Evolutionary conservation across 129 eudicot species (phyloP), one percentile per base, ranked within the genome.

Genomic region (Helianthus tuberosus): DNA sequence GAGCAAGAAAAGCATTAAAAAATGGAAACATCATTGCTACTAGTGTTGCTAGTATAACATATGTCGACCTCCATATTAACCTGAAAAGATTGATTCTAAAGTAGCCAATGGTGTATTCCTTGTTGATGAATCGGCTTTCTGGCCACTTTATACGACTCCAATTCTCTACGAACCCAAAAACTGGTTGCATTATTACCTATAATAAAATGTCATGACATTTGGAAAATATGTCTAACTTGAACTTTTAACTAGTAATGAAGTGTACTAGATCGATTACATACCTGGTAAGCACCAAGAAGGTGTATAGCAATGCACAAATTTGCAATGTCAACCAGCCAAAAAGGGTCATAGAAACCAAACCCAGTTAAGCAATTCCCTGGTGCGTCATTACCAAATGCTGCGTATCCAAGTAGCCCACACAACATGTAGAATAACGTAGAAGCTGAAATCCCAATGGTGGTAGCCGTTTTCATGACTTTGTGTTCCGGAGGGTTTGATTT

Each of bases 231-330:
- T 32, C 36, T 32, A 32, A 32, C 35, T 23, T n/a, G 11, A 16
- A 20, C 6, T 41, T 29, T 51, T 3, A 32, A 32, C 36, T 32
- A 32, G 36, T 60, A 11, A 62, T 49, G 16, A 36, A 17, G 39
- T 49, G 25, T 46, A 47, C 4, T 53, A 6, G 57, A 51, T 16
- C 6, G 60, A 16, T 53, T 25, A 20, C 5, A 14, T 85, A 86
- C 96, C 93, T 90, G 96, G 68, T 90, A 90, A 66, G 93, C 96
- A 25, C 93, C 89, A 74, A 85, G 48, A 25, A 90, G 89, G 62
- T 90, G 96, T 36, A 90, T 61, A 46, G 62, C 75, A 38, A 90
- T 85, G 87, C 84, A 87, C 12, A 87, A 46, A 41, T 89, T 89
- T 12, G 86, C 96, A 11, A 85, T 12, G 63, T 81, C 90, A n/a